A percentile compares a stretch with the other conserved stretches of the same genome.
phyloP scores from a whole-genome alignment of 805 yeast genomes.

The Pichia kluyveri region DNA sequence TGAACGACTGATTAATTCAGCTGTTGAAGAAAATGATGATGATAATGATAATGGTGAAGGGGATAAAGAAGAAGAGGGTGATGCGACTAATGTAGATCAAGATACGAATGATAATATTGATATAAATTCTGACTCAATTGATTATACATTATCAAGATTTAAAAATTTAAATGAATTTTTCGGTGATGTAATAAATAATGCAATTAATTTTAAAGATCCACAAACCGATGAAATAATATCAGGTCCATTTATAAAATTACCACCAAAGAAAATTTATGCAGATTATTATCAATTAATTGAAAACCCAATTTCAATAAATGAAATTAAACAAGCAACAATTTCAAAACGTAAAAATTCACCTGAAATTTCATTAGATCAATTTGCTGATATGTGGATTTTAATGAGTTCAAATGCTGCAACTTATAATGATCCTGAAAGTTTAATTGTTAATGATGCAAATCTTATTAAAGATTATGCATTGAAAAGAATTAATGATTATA shows the following conservation, averaged over 20 bases:
- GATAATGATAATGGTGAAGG: no score
- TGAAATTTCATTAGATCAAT: slow-evolving; percentile 32
- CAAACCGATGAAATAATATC: slow-evolving; percentile 23
- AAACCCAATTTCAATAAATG: slow-evolving; percentile 62
- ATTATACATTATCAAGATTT: background rate
- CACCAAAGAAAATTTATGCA: slow-evolving; percentile 63
- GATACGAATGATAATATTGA: background rate
- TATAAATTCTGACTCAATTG: background rate
- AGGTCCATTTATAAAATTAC: slow-evolving; percentile 56
- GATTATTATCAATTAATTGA: slow-evolving; percentile 62
- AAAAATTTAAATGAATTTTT: slow-evolving; percentile 3
- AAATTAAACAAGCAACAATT: slow-evolving; percentile 39
- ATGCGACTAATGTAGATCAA: background rate
- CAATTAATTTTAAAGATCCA: slow-evolving; percentile 10
- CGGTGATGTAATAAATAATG: slow-evolving; percentile 4
- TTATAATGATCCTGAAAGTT: slow-evolving; percentile 57
- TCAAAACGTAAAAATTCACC: background rate
- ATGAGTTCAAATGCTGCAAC: slow-evolving; percentile 62
- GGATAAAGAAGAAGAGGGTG: no score
- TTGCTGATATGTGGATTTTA: slow-evolving; percentile 51
- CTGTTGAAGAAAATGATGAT: no score
- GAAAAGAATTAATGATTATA: slow-evolving; percentile 35
- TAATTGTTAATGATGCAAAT: slow-evolving; percentile 59
- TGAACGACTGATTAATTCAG: background rate
- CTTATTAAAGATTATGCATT: slow-evolving; percentile 47